A percentile compares a stretch with the other conserved stretches of the same genome.
phyloP scores from a whole-genome alignment of 257 asterid genomes.

The Voacanga thouarsii region DNA sequence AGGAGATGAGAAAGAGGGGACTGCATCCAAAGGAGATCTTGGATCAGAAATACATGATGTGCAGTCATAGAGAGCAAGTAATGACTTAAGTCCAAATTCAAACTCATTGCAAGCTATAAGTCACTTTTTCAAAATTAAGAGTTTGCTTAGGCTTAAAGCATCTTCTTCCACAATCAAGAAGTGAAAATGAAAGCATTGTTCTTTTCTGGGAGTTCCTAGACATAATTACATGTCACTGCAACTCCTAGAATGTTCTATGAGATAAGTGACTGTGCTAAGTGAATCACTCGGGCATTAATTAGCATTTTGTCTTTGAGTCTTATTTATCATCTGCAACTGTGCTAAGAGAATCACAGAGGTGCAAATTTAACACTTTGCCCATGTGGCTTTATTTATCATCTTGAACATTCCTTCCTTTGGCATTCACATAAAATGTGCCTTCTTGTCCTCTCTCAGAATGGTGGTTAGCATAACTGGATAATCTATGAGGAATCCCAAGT shows the following conservation, averaged over 20 bases:
- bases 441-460: not conserved
- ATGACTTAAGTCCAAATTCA: not conserved
- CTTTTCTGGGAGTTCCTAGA: not conserved
- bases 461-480: not conserved
- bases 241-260: not conserved
- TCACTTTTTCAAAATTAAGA: not conserved
- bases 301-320: not conserved
- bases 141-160: not conserved
- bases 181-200: not conserved
- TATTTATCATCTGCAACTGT: not conserved
- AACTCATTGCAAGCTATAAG: not conserved
- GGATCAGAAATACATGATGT: not conserved
- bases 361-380: too few species aligned
- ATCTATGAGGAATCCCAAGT: not conserved
- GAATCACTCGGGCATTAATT: too few species aligned
- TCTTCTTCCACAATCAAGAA: too few species aligned
- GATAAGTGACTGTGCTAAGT: too few species aligned
- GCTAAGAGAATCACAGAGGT: too few species aligned
- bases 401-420: not conserved
- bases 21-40: not conserved
- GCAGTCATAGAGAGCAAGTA: not conserved
- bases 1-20: constrained; percentile 22
- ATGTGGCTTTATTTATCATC: not conserved
- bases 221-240: not conserved
- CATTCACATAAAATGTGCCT: not conserved